These are phyloP conservation scores for Leccinum pachyderme DNA, from an alignment of 1,284 basidiomycete species.

Conservation along the genomic window DNA sequence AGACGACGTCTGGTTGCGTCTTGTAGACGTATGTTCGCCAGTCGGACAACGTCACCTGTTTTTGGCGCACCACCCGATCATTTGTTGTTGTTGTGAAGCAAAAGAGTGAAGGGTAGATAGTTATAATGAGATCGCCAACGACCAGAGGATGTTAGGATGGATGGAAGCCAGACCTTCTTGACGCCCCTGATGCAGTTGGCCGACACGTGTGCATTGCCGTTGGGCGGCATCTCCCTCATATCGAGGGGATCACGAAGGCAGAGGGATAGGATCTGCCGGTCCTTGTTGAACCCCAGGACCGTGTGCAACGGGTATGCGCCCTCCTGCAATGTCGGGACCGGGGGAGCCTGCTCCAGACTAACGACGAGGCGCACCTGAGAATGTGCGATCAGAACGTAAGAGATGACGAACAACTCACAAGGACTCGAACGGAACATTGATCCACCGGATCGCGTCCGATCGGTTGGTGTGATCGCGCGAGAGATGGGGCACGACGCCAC, in stretches of 20 bases:
- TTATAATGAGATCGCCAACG: background rate
- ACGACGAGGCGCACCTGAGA: too few species aligned
- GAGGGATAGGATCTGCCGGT: constrained; percentile 54
- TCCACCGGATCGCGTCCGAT: constrained; percentile 55
- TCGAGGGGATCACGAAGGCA: constrained; percentile 66
- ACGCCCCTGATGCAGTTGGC: constrained; percentile 67
- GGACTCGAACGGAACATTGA: constrained; percentile 73
- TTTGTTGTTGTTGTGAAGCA: background rate
- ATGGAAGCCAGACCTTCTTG: constrained; percentile 49
- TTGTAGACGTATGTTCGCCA: constrained; percentile 52
- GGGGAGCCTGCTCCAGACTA: constrained; percentile 62
- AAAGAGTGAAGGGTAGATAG: background rate
- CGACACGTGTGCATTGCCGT: constrained; percentile 55
- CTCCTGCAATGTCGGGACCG: constrained; percentile 53
- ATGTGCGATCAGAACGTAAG: background rate
- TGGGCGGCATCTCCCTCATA: constrained; percentile 63
- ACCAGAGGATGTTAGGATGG: background rate
- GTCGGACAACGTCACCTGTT: constrained; percentile 52
- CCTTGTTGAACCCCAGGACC: constrained; percentile 53
- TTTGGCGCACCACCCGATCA: background rate
- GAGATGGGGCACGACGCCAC: constrained; percentile 73
- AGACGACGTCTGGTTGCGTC: constrained; percentile 66
- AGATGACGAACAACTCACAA: constrained; percentile 54
- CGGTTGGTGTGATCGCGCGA: constrained; percentile 57
- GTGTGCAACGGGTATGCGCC: constrained; percentile 53